phyloP scores from a whole-genome alignment of 2,329 filamentous ascomycete species.

The Hymenoscyphus fructigenus region DNA sequence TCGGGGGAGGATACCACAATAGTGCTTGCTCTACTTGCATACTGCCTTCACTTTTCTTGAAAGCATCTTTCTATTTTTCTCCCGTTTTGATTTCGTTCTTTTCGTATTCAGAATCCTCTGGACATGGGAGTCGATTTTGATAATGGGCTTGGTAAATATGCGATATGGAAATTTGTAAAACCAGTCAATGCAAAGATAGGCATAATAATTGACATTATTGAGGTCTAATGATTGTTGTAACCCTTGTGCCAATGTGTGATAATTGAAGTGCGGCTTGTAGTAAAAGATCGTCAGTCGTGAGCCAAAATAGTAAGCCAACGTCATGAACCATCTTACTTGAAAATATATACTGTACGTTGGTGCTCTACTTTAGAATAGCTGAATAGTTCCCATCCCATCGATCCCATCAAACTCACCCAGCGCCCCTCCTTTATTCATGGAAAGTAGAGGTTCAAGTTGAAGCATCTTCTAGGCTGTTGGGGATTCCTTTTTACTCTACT shows the following conservation, averaged over 20 bases:
- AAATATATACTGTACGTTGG: no score
- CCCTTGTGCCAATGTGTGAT: background rate
- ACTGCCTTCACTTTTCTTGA: slow-evolving; percentile 8
- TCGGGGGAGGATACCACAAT: background rate
- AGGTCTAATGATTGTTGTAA: background rate
- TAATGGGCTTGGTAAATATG: slow-evolving; percentile 5
- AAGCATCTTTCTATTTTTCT: slow-evolving; percentile 4
- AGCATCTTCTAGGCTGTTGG: no score
- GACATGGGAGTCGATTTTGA: background rate
- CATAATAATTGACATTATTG: background rate
- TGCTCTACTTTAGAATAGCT: no score
- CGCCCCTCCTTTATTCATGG: no score
- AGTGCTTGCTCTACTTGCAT: slow-evolving; percentile 10
- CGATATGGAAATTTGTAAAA: slow-evolving; percentile 9
- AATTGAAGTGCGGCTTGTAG: background rate
- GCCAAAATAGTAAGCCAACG: no score
- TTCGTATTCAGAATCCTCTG: slow-evolving; percentile 1
- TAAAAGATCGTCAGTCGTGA: no score
- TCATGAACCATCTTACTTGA: no score
- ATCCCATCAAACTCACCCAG: no score
- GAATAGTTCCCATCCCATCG: no score
- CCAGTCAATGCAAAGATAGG: background rate
- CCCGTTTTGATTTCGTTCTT: slow-evolving; percentile 2
- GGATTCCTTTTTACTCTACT: no score
- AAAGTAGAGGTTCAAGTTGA: no score